phyloP scores from a whole-genome alignment of 2,329 filamentous ascomycete species.

The Pseudopyrenochaeta lycopersici region DNA sequence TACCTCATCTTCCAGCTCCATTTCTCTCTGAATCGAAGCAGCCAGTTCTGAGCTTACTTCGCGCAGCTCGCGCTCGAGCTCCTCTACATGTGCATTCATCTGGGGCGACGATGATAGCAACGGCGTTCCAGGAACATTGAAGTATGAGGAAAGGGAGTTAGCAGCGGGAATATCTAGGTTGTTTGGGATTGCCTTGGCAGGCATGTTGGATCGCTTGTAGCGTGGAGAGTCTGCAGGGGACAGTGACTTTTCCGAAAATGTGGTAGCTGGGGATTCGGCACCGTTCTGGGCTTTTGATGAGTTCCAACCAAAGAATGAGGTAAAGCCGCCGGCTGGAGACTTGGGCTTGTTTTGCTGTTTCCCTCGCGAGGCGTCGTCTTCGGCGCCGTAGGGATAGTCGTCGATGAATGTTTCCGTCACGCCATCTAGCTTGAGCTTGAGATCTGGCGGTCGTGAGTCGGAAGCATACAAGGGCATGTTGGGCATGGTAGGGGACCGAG shows the following conservation, averaged over 20 bases:
- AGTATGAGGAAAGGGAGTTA: constrained; percentile 57
- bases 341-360: constrained; percentile 49
- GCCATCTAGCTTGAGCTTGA: constrained; percentile 48
- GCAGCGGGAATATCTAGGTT: constrained; percentile 62
- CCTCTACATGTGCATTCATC: constrained; percentile 72
- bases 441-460: constrained; percentile 37
- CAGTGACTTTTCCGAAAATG: constrained; percentile 68
- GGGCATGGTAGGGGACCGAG: constrained; percentile 49
- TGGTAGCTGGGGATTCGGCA: constrained; percentile 67
- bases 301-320: constrained; percentile 74
- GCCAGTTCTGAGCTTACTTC: constrained; percentile 94
- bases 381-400: constrained; percentile 41
- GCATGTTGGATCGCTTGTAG: constrained; percentile 36
- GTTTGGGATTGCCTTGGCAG: constrained; percentile 52
- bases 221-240: constrained; percentile 68
- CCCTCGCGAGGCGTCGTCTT: constrained; percentile 31
- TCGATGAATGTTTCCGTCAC: constrained; percentile 49
- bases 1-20: constrained; percentile 94
- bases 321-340: constrained; percentile 63
- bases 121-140: constrained; percentile 58
- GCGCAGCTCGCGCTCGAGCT: constrained; percentile 93
- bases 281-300: constrained; percentile 61
- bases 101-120: constrained; percentile 54
- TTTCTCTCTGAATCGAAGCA: constrained; percentile 89
- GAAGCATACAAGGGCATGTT: constrained; percentile 47